These are phyloP conservation scores for Brachypodium distachyon DNA, from an alignment of 202 grass and related monocot genomes.

Conservation along the genomic window DNA sequence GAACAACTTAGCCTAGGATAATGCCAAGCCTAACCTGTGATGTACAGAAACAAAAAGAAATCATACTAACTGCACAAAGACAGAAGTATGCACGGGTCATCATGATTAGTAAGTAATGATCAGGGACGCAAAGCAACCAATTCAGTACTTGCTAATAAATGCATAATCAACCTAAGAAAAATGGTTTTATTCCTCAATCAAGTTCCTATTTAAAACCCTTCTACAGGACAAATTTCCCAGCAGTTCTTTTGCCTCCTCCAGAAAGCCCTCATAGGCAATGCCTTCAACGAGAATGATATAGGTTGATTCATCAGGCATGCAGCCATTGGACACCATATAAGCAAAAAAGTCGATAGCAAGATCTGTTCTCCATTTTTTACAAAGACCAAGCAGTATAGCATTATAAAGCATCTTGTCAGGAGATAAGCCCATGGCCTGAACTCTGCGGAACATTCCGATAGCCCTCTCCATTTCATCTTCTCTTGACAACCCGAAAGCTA, in stretches of 20 bases:
- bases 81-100: neutral
- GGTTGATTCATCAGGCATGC: conserved; percentile 49
- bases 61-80: neutral
- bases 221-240: neutral
- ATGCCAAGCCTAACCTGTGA: neutral
- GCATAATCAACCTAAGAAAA: neutral
- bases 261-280: conserved; percentile 37
- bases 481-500: conserved; percentile 29
- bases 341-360: conserved; percentile 38
- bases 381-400: conserved; percentile 36
- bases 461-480: conserved; percentile 14
- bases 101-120: neutral
- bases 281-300: conserved; percentile 47
- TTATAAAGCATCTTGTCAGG: conserved; percentile 32
- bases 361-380: conserved; percentile 32
- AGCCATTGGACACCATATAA: conserved; percentile 40
- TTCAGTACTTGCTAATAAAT: neutral
- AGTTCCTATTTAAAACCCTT: neutral
- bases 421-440: conserved; percentile 34
- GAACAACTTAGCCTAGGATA: neutral
- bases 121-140: neutral
- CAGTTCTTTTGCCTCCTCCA: conserved; percentile 35
- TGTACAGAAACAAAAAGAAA: neutral
- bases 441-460: conserved; percentile 13
- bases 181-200: neutral